Evolutionary conservation across 805 yeast species (phyloP), one percentile per base, ranked within the genome.

Genomic region (Maudiozyma barnettii): DNA sequence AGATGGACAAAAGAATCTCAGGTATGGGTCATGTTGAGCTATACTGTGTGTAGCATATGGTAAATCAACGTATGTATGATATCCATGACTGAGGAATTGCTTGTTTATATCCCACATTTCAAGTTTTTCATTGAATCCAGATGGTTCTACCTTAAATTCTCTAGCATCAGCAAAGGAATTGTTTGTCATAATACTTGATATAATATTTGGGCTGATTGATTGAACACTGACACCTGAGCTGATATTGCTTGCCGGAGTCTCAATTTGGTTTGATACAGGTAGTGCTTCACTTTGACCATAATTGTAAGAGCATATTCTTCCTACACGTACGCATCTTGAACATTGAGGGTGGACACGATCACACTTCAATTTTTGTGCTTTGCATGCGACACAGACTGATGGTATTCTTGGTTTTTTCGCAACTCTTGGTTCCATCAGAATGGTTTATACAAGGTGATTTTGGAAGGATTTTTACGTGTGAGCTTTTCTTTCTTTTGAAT

Each of bases 301-400:
- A 14, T 23, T 41, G 14, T 44, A 44, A 3, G 18, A 23, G 18
- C 45, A 44, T 12, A 8, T 19, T 44, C 41, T 44, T 2, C 36
- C 36, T 7, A 23, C 41, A 20, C 42, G 41, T 26, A 26, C 22
- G 19, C 57, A 53, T 33, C 50, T 37, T 13, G 43, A 18, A 46
- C 57, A 53, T 13, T 14, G 16, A 5, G 57, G 57, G 20, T 48
- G 47, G 18, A 18, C 19, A 22, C 51, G 48, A 23, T 52, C 54
- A 40, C 57, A 54, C 39, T 47, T 50, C 1, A 44, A 18, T 36
- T 52, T 52, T 22, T 49, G 47, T 16, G 30, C 40, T 14, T 29
- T 49, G 31, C 55, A 52, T 10, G 43, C 18, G 6, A 43, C 29
- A 39, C 55, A 52, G 2, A 50, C 52, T 3, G 16, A 20, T 12